Conservation (phyloP, 306 rosid species). For the Argentina anserina region DNA sequence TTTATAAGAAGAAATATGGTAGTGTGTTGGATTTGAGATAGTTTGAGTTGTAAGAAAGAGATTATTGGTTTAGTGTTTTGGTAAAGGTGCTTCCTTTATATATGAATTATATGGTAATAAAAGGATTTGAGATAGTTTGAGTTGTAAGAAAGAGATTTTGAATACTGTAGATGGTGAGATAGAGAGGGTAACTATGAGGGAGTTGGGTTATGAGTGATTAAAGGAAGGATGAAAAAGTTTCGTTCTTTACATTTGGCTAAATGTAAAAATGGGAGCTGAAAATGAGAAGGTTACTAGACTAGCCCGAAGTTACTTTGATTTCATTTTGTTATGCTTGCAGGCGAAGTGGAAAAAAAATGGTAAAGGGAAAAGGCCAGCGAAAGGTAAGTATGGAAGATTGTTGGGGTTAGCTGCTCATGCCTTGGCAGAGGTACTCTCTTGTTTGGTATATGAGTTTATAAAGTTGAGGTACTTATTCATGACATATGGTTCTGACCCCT, state of each 20-base stretch:
- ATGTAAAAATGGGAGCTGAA: background rate
- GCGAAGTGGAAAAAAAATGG: slow-evolving; percentile 48
- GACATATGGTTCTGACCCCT: background rate
- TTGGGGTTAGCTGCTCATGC: slow-evolving; percentile 93
- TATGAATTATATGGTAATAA: background rate
- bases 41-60: background rate
- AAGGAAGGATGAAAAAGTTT: background rate
- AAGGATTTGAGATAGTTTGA: background rate
- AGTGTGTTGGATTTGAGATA: background rate
- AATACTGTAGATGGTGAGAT: background rate
- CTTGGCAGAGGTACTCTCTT: slow-evolving; percentile 75
- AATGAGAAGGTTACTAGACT: background rate
- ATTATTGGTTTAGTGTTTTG: background rate
- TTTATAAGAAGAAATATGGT: background rate
- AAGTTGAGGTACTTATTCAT: background rate
- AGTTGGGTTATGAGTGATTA: background rate
- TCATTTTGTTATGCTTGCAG: slow-evolving; percentile 36
- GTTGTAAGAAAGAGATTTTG: background rate
- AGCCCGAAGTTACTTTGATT: slow-evolving; percentile 14
- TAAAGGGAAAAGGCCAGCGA: slow-evolving; percentile 45
- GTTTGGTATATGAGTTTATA: background rate
- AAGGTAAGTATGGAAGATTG: slow-evolving; percentile 65
- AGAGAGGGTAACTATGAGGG: background rate
- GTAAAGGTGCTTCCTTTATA: background rate
- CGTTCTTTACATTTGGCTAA: background rate